phyloP scores from a whole-genome alignment of 31 red algal genomes.

The Odonthalia washingtoniensis region DNA sequence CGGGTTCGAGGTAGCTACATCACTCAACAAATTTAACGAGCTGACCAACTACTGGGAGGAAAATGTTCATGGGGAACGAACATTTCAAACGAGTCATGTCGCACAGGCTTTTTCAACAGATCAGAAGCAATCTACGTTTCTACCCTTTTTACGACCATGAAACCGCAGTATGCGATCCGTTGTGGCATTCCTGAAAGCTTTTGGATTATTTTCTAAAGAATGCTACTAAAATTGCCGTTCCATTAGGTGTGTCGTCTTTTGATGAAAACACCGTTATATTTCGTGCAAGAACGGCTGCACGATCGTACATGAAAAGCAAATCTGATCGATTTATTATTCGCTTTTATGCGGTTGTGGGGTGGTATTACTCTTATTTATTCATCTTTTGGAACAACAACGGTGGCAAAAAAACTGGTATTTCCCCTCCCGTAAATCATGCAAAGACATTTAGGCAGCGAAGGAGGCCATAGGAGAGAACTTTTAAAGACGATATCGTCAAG shows the following conservation, averaged over 20 bases:
- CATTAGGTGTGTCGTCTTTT: background rate
- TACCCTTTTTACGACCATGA: conserved; percentile 4
- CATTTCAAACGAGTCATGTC: conserved; percentile 11
- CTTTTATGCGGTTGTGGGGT: background rate
- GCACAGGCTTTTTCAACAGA: background rate
- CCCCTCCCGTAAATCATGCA: background rate
- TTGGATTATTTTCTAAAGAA: conserved; percentile 28
- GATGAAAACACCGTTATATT: conserved; percentile 12
- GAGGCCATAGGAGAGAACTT: background rate
- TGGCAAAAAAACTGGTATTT: conserved; percentile 5
- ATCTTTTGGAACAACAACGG: background rate
- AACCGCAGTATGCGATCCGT: background rate
- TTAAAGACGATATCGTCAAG: background rate
- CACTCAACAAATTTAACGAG: too few relatives aligned
- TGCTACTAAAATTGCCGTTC: conserved; percentile 17
- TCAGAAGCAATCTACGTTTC: background rate
- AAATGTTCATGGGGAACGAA: conserved; percentile 1
- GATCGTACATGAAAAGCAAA: conserved; percentile 20
- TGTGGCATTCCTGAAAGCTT: conserved; percentile 19
- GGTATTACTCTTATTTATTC: conserved; percentile 3
- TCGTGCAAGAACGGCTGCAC: background rate
- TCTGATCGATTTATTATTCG: conserved; percentile 3
- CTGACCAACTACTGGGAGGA: background rate
- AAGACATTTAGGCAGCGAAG: background rate
- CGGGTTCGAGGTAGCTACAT: too few relatives aligned